A percentile compares a stretch with the other conserved stretches of the same genome.
These are phyloP conservation scores for Funneliformis caledonium DNA, from an alignment of 371 early-diverging fungal genomes.

Conservation along the genomic window DNA sequence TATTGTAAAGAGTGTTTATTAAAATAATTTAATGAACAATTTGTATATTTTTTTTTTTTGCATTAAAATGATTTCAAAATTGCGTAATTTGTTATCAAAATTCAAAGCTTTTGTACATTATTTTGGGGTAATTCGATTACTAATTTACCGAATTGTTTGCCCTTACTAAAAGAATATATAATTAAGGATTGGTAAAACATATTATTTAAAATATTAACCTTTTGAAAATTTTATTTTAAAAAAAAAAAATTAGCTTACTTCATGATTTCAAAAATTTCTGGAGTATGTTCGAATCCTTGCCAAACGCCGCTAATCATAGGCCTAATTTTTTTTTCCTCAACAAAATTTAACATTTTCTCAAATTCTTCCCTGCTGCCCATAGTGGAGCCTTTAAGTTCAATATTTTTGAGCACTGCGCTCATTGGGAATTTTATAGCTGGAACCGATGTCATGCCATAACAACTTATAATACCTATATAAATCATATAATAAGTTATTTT, in stretches of 20 bases:
- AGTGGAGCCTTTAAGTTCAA: constrained; percentile 64
- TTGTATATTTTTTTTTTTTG: background rate
- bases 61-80: background rate
- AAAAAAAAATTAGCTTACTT: background rate
- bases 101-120: too few species aligned
- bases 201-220: too few species aligned
- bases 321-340: background rate
- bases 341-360: constrained; percentile 39
- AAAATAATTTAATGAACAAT: background rate
- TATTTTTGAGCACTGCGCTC: constrained; percentile 58
- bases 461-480: background rate
- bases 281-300: background rate
- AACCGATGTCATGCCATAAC: background rate
- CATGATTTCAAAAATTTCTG: background rate
- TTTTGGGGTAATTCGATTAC: too few species aligned
- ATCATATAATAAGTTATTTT: background rate
- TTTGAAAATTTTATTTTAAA: background rate
- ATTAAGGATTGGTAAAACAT: background rate
- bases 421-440: constrained; percentile 48
- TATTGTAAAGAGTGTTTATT: background rate
- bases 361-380: constrained; percentile 58
- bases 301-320: background rate
- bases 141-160: background rate
- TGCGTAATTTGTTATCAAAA: too few species aligned
- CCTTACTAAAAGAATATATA: background rate